Base-by-base conservation (phyloP, 169 alveolate species). In the Plasmodium blacklocki region DNA sequence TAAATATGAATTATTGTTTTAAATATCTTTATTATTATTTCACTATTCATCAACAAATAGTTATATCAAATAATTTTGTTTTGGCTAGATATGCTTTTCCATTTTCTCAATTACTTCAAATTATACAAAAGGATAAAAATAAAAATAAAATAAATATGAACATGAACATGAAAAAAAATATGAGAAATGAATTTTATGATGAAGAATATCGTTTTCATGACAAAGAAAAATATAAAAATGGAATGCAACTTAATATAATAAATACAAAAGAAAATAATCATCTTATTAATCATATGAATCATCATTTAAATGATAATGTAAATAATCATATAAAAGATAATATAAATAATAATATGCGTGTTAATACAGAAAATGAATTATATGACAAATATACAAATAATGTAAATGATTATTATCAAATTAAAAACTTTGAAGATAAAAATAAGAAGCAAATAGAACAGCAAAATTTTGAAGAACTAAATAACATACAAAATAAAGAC, bases 1-100 rank as follows among this genome's bases (percentile, higher is more conserved):
- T 76, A 2, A 76, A 76, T 26, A 67, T 66, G 26, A 76, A 64
- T 59, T 76, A 58, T 50, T 76, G 76, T 64, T 68, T 76, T 54
- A 64, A 64, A 23, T 0, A 64, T 50, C 66, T 76, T 52, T 76
- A 76, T 50, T 18, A n/a, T 1, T 76, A 50, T 56, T 66, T 76
- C 32, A 49, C 26, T 14, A 15, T 18, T n/a, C 47, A 64, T 5
- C 89, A 76, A 32, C 29, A 66, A n/a, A 45, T 76, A 1, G 19
- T 50, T 49, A 63, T 64, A 32, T 39, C 54, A 2, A 76, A 67
- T 9, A 76, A 19, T 49, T 29, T 15, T n/a, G 66, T 76, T 9
- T 64, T 47, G 56, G 75, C 89, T 26, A 50, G 29, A 19, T 76
- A 76, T 67, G n/a, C 68, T 11, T 5, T 18, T 64, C 68, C 89